Evolutionary conservation across 2,329 filamentous ascomycete species (phyloP).

Genomic region (Chaetomium strumarium): DNA sequence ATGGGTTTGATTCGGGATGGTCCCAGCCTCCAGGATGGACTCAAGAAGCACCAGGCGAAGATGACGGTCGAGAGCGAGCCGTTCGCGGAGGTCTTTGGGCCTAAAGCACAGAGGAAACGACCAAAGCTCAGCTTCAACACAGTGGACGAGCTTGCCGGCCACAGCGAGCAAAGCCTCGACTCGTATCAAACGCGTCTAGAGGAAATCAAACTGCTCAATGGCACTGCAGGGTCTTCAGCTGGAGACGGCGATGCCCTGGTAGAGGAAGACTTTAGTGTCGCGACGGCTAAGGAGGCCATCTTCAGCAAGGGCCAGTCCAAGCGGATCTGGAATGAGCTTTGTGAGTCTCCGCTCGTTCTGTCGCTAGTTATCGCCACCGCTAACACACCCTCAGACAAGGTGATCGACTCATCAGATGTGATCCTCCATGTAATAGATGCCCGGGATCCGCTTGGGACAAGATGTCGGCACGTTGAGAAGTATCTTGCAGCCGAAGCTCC

Average conservation of each 20-base stretch:
- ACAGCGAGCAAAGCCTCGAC: slow-evolving; percentile 75
- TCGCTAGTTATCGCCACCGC: not conserved
- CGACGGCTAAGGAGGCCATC: slow-evolving; percentile 72
- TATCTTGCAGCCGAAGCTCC: slow-evolving; percentile 89
- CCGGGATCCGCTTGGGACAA: slow-evolving; percentile 80
- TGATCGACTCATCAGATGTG: slow-evolving; percentile 92
- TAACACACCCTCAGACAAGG: slow-evolving; percentile 57
- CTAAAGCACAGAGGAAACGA: slow-evolving; percentile 86
- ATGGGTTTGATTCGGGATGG: slow-evolving; percentile 88
- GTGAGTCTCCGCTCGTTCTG: slow-evolving; percentile 24
- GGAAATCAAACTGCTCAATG: slow-evolving; percentile 69
- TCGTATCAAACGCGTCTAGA: slow-evolving; percentile 75
- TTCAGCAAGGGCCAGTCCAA: slow-evolving; percentile 95
- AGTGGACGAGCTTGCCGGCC: slow-evolving; percentile 74
- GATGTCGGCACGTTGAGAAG: slow-evolving; percentile 81
- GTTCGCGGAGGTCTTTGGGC: slow-evolving; percentile 84
- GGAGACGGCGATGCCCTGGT: slow-evolving; percentile 44
- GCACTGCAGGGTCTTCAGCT: slow-evolving; percentile 47
- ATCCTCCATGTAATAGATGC: slow-evolving; percentile 93
- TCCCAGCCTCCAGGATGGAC: slow-evolving; percentile 56
- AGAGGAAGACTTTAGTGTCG: slow-evolving; percentile 41
- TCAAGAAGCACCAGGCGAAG: slow-evolving; percentile 87
- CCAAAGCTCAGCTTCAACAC: slow-evolving; percentile 81
- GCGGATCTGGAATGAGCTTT: slow-evolving; percentile 93
- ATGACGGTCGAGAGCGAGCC: slow-evolving; percentile 84